phyloP scores from a whole-genome alignment of 495 filamentous ascomycete genomes.

The Filosporella fistucella region DNA sequence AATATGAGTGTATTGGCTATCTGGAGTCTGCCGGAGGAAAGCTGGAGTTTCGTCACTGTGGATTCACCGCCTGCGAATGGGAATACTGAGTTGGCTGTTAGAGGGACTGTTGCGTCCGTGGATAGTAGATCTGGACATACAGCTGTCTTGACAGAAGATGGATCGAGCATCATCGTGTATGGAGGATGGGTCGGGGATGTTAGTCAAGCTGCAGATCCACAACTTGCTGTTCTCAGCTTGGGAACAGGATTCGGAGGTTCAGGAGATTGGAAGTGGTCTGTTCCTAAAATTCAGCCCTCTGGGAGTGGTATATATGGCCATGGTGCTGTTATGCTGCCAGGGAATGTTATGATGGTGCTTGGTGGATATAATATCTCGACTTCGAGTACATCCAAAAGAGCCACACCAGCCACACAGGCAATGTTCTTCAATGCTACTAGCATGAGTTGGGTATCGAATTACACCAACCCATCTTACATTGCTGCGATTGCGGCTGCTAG shows the following conservation, averaged over 20 bases:
- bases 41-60: conserved; percentile 75
- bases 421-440: conserved; percentile 80
- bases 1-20: conserved; percentile 91
- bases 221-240: conserved; percentile 70
- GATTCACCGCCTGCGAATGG: conserved; percentile 33
- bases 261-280: conserved; percentile 69
- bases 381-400: conserved; percentile 34
- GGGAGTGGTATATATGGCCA: conserved; percentile 72
- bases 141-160: conserved; percentile 72
- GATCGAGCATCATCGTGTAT: conserved; percentile 65
- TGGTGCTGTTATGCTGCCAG: conserved; percentile 76
- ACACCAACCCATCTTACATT: conserved; percentile 50
- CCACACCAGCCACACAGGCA: conserved; percentile 33
- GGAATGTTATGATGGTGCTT: conserved; percentile 83
- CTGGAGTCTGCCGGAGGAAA: conserved; percentile 79
- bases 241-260: conserved; percentile 64
- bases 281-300: conserved; percentile 47
- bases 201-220: conserved; percentile 67
- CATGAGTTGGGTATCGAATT: conserved; percentile 62
- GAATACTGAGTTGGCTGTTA: conserved; percentile 22
- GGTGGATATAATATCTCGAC: conserved; percentile 71
- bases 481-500: conserved; percentile 1
- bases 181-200: conserved; percentile 91
- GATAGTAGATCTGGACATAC: conserved; percentile 86
- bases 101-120: conserved; percentile 55